Evolutionary conservation across 495 filamentous ascomycete species (phyloP), one percentile per base, ranked within the genome.

Genomic region (Aspergillus leporis): DNA sequence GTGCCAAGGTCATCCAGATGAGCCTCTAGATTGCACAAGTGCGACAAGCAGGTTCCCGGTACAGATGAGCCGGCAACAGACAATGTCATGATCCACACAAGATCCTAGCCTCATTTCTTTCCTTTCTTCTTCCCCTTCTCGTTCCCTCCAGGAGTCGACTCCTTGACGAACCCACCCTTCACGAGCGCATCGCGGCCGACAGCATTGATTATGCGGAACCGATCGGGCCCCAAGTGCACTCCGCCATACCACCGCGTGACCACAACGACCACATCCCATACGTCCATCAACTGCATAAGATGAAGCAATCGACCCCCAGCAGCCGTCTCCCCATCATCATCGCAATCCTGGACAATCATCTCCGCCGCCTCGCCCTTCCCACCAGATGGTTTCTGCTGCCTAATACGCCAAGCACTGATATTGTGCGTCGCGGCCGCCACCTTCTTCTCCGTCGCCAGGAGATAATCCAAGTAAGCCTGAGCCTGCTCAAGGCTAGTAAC

Each of bases 241-340:
- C 94, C 94, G 0, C 94, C 94, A 75, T 95, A 98, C 94, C 94
- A 98, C 52, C 94, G 74, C 36, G 89, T 91, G 18, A 98, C 94
- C n/a, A 98, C 89, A 1, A 98, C 92, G 70, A 97, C 85, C 8
- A 88, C 85, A 71, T 94, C 84, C 90, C 91, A 96, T 9, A 95
- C 83, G 71, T 92, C 90, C 92, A 97, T 98, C 63, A 93, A 68
- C 78, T 96, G 90, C 86, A 98, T 86, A 48, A 98, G 74, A 76
- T 95, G 90, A 41, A 96, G 76, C 65, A 98, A 66, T 25, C 94
- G 82, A 0, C 88, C 85, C 1, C 94, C 94, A 5, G 94, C 94
- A 22, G 94, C 94, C n/a, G 88, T 90, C 78, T 98, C 94, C 12
- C 94, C 94, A 68, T 98, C 94, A 69, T 98, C 94, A 64, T 98